Base-by-base conservation (phyloP, 2,329 filamentous ascomycete genomes). In the Colletotrichum eleusines region DNA sequence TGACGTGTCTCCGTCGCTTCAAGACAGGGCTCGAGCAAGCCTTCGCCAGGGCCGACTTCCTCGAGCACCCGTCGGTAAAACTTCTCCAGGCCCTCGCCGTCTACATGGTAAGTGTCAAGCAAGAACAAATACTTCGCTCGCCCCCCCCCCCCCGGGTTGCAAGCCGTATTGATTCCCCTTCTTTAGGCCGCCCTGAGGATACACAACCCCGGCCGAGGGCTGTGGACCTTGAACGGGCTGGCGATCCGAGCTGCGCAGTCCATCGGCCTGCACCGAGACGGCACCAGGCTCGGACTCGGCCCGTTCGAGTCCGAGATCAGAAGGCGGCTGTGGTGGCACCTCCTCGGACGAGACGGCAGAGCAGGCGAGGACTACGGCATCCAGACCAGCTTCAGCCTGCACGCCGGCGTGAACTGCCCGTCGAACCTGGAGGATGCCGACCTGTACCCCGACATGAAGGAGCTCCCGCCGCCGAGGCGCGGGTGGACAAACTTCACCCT, bases 401-500 rank as follows among this genome's bases (percentile, higher is more conserved):
- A 84, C 50, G 84, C 82, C 1, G 84, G 87, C 40, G 86, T 87
- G 0, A 83, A 85, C 50, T 81, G 88, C 77, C 87, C 88, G 1
- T 79, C 86, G 3, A 90, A 90, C 66, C 78, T 89, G 51, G 85
- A 90, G 64, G 88, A 90, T 72, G 76, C 74, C 18, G 86, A 88
- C 51, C 76, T 90, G 1, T 76, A 78, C 5, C 86, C 87, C 0
- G 79, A 80, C 6, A 87, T 86, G 82, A 80, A 76, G 11, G 80
- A 83, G 0, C 81, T 85, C 1, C 86, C 87, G 0, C 74, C 81
- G 0, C 82, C 86, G 16, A 81, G 85, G 2, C 74, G 77, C 2
- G 85, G 85, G 20, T 89, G 87, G 77, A 90, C 89, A 0, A 84
- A 87, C 38, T 89, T 90, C 84, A 86, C 87, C 0, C 84, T 89